Evolutionary conservation across 140 eudicot species (phyloP), one percentile per base, ranked within the genome.

Genomic region (Eryngium alpinum): DNA sequence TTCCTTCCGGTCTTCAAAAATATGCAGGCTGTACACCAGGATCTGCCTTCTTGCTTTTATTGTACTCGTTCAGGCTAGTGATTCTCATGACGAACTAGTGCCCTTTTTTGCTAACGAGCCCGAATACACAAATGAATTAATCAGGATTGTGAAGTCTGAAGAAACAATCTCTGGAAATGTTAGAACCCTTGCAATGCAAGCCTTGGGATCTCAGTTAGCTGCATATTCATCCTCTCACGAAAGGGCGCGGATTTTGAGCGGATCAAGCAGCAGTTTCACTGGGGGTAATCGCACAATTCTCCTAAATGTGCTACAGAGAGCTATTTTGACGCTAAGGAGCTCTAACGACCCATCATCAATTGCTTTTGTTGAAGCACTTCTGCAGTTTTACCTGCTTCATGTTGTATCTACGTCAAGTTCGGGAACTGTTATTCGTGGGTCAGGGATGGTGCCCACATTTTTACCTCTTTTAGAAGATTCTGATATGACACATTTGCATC

Each of bases 361-460:
- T 84, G 90, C 96, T 66, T 96, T 93, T 79, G 96, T 91, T 77
- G 99, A 96, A 87, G 98, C 99, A 14, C 97, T 96, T 83, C 90
- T 96, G 38, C 98, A 93, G 71, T 93, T 93, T 74, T 96, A 96
- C 84, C 83, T 93, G 85, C 97, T 95, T 70, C 99, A 95, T 85
- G 99, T 95, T 75, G 89, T 96, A 85, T 93, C 99, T 60, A 91
- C 99, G 59, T 93, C 99, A 82, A 90, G 87, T 83, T 86, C 98
- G 28, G 98, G 99, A 60, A 93, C 91, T 87, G 92, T 90, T 80
- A 88, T 93, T 75, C 84, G 99, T 32, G 98, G 98, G 52, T 93
- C 99, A 9, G 99, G 99, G 38, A 93, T 96, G 98, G 98, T 96
- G 24, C 98, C 99, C 17, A 93, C 99, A 34, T 93, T 96, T 86